Conservation (phyloP, 2,329 filamentous ascomycete species). For the Tolypocladium album region DNA sequence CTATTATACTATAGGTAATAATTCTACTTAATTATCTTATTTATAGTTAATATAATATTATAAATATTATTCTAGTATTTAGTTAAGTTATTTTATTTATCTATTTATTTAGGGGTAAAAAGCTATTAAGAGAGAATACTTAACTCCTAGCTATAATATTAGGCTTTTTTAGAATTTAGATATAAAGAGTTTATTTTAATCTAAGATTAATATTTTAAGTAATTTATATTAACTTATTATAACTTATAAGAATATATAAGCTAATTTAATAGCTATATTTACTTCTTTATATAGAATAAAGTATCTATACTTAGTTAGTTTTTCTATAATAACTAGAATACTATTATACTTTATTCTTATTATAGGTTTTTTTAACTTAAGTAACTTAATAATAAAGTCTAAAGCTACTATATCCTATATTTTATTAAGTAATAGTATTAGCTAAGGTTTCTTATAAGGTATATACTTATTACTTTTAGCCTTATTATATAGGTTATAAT, state of each 20-base stretch:
- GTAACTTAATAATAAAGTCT: background rate
- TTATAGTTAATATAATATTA: background rate
- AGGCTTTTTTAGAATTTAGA: background rate
- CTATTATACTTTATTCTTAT: background rate
- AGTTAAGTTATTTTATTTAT: background rate
- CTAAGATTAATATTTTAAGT: background rate
- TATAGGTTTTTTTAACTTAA: background rate
- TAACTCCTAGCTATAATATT: background rate
- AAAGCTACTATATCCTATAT: background rate
- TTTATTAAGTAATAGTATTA: too few relatives aligned
- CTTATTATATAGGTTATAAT: too few relatives aligned
- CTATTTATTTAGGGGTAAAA: background rate
- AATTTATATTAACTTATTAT: background rate
- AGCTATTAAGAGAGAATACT: background rate
- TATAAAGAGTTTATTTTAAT: background rate
- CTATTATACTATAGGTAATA: background rate
- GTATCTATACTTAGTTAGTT: background rate
- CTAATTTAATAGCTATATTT: background rate
- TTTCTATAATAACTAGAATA: background rate
- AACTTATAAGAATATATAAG: background rate
- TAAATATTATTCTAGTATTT: background rate
- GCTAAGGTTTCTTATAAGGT: too few relatives aligned
- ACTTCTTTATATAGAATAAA: background rate
- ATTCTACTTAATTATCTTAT: background rate
- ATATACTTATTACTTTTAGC: too few relatives aligned